These are phyloP conservation scores for Acacia pycnantha DNA, from an alignment of 331 rosid species.

Conservation along the genomic window DNA sequence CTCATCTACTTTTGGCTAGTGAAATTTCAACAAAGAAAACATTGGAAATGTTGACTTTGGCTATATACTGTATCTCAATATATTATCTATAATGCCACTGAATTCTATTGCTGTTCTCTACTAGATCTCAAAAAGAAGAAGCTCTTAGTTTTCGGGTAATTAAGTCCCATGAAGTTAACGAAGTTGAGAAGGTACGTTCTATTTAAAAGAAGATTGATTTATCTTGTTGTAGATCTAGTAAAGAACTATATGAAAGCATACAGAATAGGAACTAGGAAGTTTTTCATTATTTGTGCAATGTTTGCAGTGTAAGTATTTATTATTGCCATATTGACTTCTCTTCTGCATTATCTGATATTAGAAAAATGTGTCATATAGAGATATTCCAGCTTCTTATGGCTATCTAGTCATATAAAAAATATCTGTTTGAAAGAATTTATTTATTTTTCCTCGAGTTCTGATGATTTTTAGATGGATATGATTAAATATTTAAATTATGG, in stretches of 20 bases:
- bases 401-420: neutral
- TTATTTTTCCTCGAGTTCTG: neutral
- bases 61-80: neutral
- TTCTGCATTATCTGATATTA: neutral
- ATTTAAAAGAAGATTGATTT: conserved; percentile 23
- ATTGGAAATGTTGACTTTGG: conserved; percentile 18
- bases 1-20: conserved; percentile 24
- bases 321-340: neutral
- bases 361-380: neutral
- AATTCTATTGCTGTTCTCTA: conserved; percentile 20
- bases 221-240: conserved; percentile 2
- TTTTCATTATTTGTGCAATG: neutral
- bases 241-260: conserved; percentile 1
- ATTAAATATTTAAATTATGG: neutral
- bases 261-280: neutral
- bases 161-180: conserved; percentile 72
- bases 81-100: neutral
- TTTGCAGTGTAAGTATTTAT: neutral
- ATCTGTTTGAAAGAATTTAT: neutral
- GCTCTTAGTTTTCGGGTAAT: conserved; percentile 72
- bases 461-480: neutral
- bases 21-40: conserved; percentile 14
- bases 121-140: conserved; percentile 85
- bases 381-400: neutral
- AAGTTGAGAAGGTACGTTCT: conserved; percentile 73